Percentiles rank a stretch among this genome's conserved stretches.
Evolutionary conservation across 352 stramenopile species (phyloP).

Genomic region (Globisporangium heterothallicum): DNA sequence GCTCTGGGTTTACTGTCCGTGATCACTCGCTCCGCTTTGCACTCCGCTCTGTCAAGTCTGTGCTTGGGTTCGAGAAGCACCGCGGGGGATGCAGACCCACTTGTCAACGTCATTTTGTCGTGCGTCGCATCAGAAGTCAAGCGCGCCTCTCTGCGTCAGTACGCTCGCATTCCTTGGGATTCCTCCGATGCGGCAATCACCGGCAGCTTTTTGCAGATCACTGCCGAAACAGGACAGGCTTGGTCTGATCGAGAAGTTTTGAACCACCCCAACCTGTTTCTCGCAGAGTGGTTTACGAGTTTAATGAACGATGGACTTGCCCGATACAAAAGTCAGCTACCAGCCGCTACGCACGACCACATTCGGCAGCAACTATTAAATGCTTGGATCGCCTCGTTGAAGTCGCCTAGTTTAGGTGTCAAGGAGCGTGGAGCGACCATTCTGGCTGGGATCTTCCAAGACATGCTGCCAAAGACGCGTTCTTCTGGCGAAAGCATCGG

Average conservation of each 20-base stretch:
- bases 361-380: slow-evolving; percentile 65
- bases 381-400: slow-evolving; percentile 79
- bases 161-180: slow-evolving; percentile 83
- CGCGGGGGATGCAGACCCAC: slow-evolving; percentile 16
- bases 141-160: slow-evolving; percentile 65
- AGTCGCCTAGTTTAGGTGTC: slow-evolving; percentile 79
- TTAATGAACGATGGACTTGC: slow-evolving; percentile 64
- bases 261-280: slow-evolving; percentile 78
- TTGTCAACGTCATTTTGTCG: slow-evolving; percentile 51
- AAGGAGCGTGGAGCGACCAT: slow-evolving; percentile 84
- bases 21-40: slow-evolving; percentile 42
- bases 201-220: slow-evolving; percentile 66
- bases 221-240: slow-evolving; percentile 49
- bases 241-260: slow-evolving; percentile 84
- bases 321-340: slow-evolving; percentile 33
- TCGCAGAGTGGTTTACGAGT: slow-evolving; percentile 81
- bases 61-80: slow-evolving; percentile 3
- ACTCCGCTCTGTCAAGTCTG: slow-evolving; percentile 22
- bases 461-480: slow-evolving; percentile 56
- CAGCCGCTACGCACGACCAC: slow-evolving; percentile 33
- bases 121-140: slow-evolving; percentile 63
- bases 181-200: slow-evolving; percentile 61
- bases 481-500: slow-evolving; percentile 6
- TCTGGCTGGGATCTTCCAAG: slow-evolving; percentile 65
- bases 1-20: slow-evolving; percentile 41